Evolutionary conservation across 179 eudicot species (phyloP).

Genomic region (Kewa caespitosa): DNA sequence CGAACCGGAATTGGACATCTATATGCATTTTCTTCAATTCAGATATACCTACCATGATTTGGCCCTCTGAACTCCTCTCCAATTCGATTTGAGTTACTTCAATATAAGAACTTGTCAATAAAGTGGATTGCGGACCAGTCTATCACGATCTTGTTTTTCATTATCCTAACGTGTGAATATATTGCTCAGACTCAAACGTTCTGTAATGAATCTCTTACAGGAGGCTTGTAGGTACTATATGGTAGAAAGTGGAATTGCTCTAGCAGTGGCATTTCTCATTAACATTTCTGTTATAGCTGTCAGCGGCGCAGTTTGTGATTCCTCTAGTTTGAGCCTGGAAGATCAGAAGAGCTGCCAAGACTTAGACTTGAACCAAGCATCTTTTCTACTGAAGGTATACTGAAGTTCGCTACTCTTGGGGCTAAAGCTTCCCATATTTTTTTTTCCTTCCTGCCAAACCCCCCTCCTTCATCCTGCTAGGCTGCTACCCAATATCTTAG

Average conservation of each 20-base stretch:
- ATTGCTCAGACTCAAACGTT: background rate
- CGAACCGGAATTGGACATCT: background rate
- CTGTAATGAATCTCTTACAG: constrained; percentile 41
- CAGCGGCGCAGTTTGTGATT: constrained; percentile 86
- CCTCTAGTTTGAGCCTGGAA: constrained; percentile 54
- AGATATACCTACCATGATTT: background rate
- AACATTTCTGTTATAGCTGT: constrained; percentile 87
- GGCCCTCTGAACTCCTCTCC: background rate
- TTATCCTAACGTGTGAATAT: background rate
- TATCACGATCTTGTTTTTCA: background rate
- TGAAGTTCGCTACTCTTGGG: background rate
- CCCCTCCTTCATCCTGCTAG: too few species aligned
- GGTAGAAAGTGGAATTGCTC: constrained; percentile 89
- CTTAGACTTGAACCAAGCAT: constrained; percentile 86
- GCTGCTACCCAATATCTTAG: too few species aligned
- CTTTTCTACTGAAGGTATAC: constrained; percentile 77
- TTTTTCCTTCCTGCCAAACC: background rate
- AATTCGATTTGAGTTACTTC: background rate
- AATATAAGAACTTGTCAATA: background rate
- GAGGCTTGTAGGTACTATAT: constrained; percentile 93
- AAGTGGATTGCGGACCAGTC: background rate
- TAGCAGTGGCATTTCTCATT: constrained; percentile 77
- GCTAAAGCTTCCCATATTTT: background rate
- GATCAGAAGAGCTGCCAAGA: constrained; percentile 68
- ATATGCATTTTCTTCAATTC: background rate